phyloP scores from a whole-genome alignment of 202 grass and related monocot genomes.

The Panicum hallii region DNA sequence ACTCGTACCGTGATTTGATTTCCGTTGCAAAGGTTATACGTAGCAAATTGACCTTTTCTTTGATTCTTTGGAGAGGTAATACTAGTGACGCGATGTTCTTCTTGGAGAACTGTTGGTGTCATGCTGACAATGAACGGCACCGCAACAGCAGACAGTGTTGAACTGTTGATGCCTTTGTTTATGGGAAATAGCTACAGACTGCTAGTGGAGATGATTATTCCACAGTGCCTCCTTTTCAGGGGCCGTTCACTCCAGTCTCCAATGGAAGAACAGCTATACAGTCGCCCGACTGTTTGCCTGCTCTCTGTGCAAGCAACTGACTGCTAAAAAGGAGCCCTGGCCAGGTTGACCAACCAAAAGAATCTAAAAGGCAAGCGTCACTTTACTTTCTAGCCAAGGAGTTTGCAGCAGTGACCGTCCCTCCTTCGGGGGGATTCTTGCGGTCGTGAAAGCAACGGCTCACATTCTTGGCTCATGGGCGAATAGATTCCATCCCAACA shows the following conservation, averaged over 20 bases:
- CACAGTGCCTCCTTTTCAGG: not conserved
- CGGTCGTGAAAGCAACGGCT: conserved; percentile 42
- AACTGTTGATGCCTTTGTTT: not conserved
- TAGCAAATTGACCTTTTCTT: not conserved
- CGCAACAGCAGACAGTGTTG: too few relatives aligned
- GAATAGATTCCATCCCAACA: conserved; percentile 42
- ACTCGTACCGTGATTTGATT: not conserved
- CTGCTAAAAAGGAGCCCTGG: not conserved
- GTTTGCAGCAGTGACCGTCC: not conserved
- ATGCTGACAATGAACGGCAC: not conserved
- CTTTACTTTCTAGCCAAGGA: conserved; percentile 39
- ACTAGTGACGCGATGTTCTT: not conserved
- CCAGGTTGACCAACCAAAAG: conserved; percentile 41
- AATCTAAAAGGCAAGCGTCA: conserved; percentile 30
- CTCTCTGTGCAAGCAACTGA: conserved; percentile 28
- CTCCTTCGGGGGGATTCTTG: not conserved
- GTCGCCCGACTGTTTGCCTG: not conserved
- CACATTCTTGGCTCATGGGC: not conserved
- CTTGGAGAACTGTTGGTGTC: too few relatives aligned
- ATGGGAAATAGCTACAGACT: not conserved
- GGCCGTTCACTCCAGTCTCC: not conserved
- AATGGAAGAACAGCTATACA: conserved; percentile 3
- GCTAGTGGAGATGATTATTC: not conserved
- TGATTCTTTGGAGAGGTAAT: not conserved
- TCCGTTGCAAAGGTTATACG: not conserved